Base-by-base conservation (phyloP, 768 basidiomycete species). In the Kwoniella sp. region DNA sequence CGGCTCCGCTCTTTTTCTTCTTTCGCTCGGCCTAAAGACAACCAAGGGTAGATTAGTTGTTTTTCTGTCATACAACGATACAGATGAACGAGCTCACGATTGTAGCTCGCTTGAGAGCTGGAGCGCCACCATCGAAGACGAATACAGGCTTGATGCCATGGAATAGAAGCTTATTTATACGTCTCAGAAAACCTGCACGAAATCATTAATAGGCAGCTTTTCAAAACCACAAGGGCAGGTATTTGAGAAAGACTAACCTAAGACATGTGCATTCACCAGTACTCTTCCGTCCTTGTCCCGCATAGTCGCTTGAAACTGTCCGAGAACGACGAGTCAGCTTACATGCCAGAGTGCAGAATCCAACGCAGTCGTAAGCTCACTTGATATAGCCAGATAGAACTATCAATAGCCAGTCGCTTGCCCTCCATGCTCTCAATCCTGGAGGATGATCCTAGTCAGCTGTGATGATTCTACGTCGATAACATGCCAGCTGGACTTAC, bases 321-420 rank as follows among this genome's bases (percentile, higher is more conserved):
- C 40, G 17, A n/a, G n/a, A n/a, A n/a, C n/a, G n/a, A n/a, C n/a
- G n/a, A n/a, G n/a, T n/a, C n/a, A n/a, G n/a, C n/a, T n/a, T n/a
- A n/a, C n/a, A n/a, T n/a, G n/a, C n/a, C n/a, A n/a, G n/a, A n/a
- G n/a, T n/a, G n/a, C n/a, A n/a, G n/a, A n/a, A n/a, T n/a, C n/a
- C n/a, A n/a, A n/a, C n/a, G n/a, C n/a, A n/a, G n/a, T n/a, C n/a
- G n/a, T n/a, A 13, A 26, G 60, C 73, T 47, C 22, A 78, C 79
- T 80, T 99, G 96, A 80, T 99, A 99, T 58, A 99, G 88, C 96
- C 96, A 99, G 68, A 99, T 98, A 70, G 92, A 96, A 2, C 94
- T 97, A 81, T 99, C 96, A 60, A 99, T 98, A 2, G 96, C 96
- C 82, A 99, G 86, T 10, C 87, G 83, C 78, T 93, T 95, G n/a